A percentile compares a stretch with the other conserved stretches of the same genome.
phyloP scores from a whole-genome alignment of 805 yeast genomes.

The Zygoascus biomembranicola region DNA sequence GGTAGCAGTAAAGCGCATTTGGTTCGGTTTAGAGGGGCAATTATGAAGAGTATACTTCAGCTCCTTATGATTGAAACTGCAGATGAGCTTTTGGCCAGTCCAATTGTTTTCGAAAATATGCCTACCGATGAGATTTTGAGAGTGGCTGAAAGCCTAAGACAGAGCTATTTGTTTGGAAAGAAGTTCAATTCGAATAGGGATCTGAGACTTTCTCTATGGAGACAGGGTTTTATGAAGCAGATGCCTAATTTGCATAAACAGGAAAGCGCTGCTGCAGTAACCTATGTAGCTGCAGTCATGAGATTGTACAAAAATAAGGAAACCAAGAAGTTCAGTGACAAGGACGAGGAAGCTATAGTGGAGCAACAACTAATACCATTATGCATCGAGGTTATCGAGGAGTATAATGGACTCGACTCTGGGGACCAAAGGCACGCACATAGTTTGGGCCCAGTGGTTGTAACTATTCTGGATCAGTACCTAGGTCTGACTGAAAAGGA shows the following conservation, averaged over 20 bases:
- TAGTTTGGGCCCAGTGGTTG: constrained; percentile 89
- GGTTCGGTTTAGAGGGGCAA: constrained; percentile 52
- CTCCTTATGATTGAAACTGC: constrained; percentile 79
- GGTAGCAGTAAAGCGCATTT: constrained; percentile 14
- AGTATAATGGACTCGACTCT: constrained; percentile 60
- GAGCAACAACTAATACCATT: constrained; percentile 54
- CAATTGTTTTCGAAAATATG: constrained; percentile 58
- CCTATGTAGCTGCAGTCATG: constrained; percentile 72
- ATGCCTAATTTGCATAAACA: constrained; percentile 87
- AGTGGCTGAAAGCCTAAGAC: constrained; percentile 51
- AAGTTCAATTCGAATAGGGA: constrained; percentile 84
- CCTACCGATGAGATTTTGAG: constrained; percentile 58
- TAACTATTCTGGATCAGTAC: constrained; percentile 77
- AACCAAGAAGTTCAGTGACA: constrained; percentile 22
- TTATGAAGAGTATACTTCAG: constrained; percentile 87
- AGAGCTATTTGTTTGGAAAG: constrained; percentile 75
- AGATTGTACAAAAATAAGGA: constrained; percentile 48
- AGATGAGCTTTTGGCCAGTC: constrained; percentile 64
- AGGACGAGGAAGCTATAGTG: constrained; percentile 36
- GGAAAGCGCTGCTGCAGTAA: constrained; percentile 85
- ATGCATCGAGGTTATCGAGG: constrained; percentile 60
- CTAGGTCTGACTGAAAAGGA: constrained; percentile 53
- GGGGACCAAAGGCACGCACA: constrained; percentile 67
- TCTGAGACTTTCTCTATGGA: constrained; percentile 79
- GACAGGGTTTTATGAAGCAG: constrained; percentile 85